phyloP scores from a whole-genome alignment of 805 yeast species.

The Kodamaea restingae region DNA sequence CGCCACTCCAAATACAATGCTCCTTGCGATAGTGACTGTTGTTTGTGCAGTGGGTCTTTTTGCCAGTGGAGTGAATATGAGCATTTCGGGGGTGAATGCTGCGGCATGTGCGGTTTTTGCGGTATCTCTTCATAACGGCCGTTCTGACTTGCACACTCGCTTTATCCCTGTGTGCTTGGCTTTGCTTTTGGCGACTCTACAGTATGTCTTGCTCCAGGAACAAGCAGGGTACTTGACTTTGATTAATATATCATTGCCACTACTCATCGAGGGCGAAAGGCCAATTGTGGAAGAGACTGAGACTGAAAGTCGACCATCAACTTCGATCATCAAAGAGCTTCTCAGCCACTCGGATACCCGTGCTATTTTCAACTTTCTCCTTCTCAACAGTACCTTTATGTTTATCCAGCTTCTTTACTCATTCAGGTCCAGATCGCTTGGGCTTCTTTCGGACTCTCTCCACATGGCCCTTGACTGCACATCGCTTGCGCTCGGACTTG shows the following conservation, averaged over 20 bases:
- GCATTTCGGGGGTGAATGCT: slow-evolving; percentile 22
- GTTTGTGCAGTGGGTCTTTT: slow-evolving; percentile 6
- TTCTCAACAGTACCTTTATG: slow-evolving; percentile 90
- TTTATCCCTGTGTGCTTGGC: slow-evolving; percentile 18
- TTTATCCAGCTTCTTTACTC: slow-evolving; percentile 89
- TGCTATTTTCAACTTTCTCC: slow-evolving; percentile 81
- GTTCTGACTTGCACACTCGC: slow-evolving; percentile 14
- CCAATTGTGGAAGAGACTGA: slow-evolving; percentile 1
- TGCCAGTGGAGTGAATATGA: slow-evolving; percentile 10
- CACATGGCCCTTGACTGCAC: slow-evolving; percentile 97
- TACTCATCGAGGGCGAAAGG: slow-evolving; percentile 19
- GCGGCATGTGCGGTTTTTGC: slow-evolving; percentile 24
- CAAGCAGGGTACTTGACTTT: slow-evolving; percentile 8
- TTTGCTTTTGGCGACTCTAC: slow-evolving; percentile 16
- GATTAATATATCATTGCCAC: slow-evolving; percentile 16
- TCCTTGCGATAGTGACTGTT: slow-evolving; percentile 6
- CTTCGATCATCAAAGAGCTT: slow-evolving; percentile 26
- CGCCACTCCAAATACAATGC: not conserved
- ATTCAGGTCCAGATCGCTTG: slow-evolving; percentile 86
- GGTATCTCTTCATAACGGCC: slow-evolving; percentile 20
- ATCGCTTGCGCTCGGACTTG: slow-evolving; percentile 80
- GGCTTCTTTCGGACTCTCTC: slow-evolving; percentile 85
- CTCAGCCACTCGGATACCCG: slow-evolving; percentile 58
- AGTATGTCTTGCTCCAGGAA: slow-evolving; percentile 18
- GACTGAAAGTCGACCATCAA: not conserved